A percentile compares a stretch with the other conserved stretches of the same genome.
Evolutionary conservation across 1,284 basidiomycete genomes (phyloP).

Genomic region (Rhizoctonia solani): DNA sequence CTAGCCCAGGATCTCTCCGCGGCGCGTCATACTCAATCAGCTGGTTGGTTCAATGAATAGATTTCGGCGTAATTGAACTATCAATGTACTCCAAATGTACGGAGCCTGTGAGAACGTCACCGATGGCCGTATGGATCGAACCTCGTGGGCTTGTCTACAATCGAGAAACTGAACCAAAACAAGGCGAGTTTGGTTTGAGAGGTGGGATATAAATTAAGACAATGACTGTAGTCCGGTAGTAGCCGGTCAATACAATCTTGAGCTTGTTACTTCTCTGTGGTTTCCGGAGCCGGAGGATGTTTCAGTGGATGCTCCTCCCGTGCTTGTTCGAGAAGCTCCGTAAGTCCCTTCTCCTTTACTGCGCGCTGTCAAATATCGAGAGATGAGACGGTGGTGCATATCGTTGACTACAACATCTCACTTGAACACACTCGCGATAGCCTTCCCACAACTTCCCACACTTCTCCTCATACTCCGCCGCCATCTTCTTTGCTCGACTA

Average conservation of each 20-base stretch:
- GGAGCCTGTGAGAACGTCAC: too few species aligned
- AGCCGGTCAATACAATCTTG: not conserved
- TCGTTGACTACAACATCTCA: conserved; percentile 44
- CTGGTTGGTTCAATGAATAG: too few species aligned
- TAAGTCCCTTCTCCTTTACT: conserved; percentile 77
- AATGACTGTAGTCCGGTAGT: too few species aligned
- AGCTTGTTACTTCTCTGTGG: conserved; percentile 1
- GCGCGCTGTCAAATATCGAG: conserved; percentile 61
- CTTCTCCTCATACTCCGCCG: conserved; percentile 78
- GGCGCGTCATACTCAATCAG: too few species aligned
- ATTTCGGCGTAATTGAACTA: too few species aligned
- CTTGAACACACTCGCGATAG: conserved; percentile 81
- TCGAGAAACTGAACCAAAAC: too few species aligned
- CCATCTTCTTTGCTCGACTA: conserved; percentile 48
- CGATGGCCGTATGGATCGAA: too few species aligned
- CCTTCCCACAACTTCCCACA: conserved; percentile 81
- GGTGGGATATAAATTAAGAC: too few species aligned
- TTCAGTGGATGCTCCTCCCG: conserved; percentile 78
- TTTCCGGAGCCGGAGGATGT: conserved; percentile 50
- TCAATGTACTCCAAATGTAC: too few species aligned
- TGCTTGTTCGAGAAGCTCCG: conserved; percentile 76
- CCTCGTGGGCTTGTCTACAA: too few species aligned
- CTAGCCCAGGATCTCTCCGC: too few species aligned
- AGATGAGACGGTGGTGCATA: not conserved
- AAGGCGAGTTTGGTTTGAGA: too few species aligned